These are phyloP conservation scores for Quercus berberidifolia DNA, from an alignment of 306 rosid genomes.

Conservation along the genomic window DNA sequence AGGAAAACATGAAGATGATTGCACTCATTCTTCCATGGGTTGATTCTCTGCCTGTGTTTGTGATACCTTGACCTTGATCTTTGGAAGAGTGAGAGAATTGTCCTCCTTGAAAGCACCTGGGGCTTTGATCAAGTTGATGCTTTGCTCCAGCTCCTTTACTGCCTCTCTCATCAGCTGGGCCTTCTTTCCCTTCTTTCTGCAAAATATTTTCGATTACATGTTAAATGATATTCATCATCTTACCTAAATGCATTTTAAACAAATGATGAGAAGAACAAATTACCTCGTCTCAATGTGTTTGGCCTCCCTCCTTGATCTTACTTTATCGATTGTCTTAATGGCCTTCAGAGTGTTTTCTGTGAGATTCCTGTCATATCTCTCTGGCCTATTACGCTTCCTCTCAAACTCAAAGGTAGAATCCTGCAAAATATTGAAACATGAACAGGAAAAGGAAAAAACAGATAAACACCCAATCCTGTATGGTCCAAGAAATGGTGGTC, in stretches of 20 bases:
- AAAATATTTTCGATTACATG: neutral
- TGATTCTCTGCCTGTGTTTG: conserved; percentile 8
- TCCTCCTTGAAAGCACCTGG: conserved; percentile 32
- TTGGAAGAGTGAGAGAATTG: conserved; percentile 29
- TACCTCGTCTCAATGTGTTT: neutral
- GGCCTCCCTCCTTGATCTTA: neutral
- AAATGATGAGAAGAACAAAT: neutral
- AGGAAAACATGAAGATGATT: neutral
- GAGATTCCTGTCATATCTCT: conserved; percentile 78
- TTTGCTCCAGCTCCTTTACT: conserved; percentile 28
- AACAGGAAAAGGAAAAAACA: neutral
- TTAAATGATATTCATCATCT: neutral
- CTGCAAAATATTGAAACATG: conserved; percentile 25
- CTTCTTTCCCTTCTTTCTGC: conserved; percentile 37
- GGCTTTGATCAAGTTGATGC: conserved; percentile 33
- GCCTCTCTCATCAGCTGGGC: conserved; percentile 17
- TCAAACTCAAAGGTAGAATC: conserved; percentile 91
- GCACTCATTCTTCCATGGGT: conserved; percentile 44
- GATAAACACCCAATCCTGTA: neutral
- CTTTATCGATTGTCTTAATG: neutral
- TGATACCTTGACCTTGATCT: conserved; percentile 34
- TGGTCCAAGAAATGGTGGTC: neutral
- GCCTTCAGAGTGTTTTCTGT: conserved; percentile 38
- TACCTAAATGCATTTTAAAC: neutral
- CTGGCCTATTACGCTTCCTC: conserved; percentile 87